A percentile compares a stretch with the other conserved stretches of the same genome.
Conservation (phyloP, 768 basidiomycete species). For the Porpolomopsis calyptriformis region DNA sequence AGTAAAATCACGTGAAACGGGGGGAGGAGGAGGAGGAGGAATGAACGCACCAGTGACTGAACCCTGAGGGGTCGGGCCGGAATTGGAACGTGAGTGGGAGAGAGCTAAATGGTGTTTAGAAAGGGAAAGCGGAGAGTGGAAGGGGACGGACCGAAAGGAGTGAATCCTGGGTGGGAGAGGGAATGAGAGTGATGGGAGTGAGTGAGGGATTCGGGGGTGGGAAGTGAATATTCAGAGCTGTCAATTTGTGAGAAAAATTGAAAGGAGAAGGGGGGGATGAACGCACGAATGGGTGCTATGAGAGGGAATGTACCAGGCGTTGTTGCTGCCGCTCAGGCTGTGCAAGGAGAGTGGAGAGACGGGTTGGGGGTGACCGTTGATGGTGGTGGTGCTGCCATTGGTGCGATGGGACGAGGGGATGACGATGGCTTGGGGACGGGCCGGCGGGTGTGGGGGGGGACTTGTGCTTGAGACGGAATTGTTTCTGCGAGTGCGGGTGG, state of each 20-base stretch:
- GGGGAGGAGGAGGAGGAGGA: background rate
- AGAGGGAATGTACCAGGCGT: conserved; percentile 1
- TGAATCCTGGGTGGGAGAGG: background rate
- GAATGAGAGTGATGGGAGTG: conserved; percentile 17
- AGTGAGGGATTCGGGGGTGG: conserved; percentile 29
- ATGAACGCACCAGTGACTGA: background rate
- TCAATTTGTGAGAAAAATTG: background rate
- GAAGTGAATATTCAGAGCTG: conserved; percentile 32
- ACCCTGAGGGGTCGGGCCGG: background rate
- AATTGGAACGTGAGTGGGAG: conserved; percentile 1
- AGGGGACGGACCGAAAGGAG: conserved; percentile 6
- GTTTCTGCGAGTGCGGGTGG: conserved; percentile 45
- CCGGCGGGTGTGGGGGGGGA: conserved; percentile 33
- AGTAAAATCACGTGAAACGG: background rate
- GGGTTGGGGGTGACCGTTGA: background rate
- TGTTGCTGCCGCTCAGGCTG: background rate
- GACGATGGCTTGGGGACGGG: conserved; percentile 56
- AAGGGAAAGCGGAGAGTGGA: conserved; percentile 5
- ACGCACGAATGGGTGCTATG: conserved; percentile 1
- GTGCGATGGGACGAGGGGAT: conserved; percentile 35
- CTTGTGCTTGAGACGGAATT: conserved; percentile 49
- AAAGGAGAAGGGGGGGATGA: background rate
- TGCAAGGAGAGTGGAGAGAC: conserved; percentile 3
- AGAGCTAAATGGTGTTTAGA: conserved; percentile 3
- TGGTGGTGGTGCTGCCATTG: background rate